phyloP scores from a whole-genome alignment of 768 basidiomycete species.

The Pleurotus citrinopileatus region DNA sequence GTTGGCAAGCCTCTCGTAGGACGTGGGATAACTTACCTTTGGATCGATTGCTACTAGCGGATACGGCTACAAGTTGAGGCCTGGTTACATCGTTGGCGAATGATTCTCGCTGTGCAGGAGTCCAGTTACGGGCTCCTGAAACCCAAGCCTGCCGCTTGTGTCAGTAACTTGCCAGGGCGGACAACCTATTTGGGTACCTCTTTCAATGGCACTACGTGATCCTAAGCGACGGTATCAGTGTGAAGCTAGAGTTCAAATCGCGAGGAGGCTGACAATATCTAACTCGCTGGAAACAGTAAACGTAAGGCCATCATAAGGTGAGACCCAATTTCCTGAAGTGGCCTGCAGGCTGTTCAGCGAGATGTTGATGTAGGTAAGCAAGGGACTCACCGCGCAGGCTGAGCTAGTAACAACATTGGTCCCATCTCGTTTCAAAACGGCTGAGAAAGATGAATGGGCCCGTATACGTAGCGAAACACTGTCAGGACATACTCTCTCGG shows the following conservation, averaged over 20 bases:
- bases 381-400: constrained; percentile 25
- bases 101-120: constrained; percentile 43
- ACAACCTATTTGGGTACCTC: constrained; percentile 27
- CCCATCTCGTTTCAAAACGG: constrained; percentile 44
- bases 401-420: constrained; percentile 38
- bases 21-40: constrained; percentile 32
- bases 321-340: constrained; percentile 50
- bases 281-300: constrained; percentile 43
- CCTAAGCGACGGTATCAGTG: constrained; percentile 25
- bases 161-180: neutral
- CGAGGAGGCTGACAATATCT: constrained; percentile 39
- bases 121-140: constrained; percentile 53
- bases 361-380: neutral
- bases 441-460: constrained; percentile 19
- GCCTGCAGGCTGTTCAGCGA: constrained; percentile 12
- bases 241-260: neutral
- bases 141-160: constrained; percentile 42
- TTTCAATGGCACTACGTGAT: constrained; percentile 54
- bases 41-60: constrained; percentile 42
- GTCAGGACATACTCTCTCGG: constrained; percentile 38
- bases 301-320: constrained; percentile 46
- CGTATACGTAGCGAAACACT: neutral
- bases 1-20: constrained; percentile 1
- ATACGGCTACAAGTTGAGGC: constrained; percentile 52
- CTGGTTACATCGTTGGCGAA: constrained; percentile 55